phyloP scores from a whole-genome alignment of 2,329 filamentous ascomycete genomes.

The Trichophyton verrucosum region DNA sequence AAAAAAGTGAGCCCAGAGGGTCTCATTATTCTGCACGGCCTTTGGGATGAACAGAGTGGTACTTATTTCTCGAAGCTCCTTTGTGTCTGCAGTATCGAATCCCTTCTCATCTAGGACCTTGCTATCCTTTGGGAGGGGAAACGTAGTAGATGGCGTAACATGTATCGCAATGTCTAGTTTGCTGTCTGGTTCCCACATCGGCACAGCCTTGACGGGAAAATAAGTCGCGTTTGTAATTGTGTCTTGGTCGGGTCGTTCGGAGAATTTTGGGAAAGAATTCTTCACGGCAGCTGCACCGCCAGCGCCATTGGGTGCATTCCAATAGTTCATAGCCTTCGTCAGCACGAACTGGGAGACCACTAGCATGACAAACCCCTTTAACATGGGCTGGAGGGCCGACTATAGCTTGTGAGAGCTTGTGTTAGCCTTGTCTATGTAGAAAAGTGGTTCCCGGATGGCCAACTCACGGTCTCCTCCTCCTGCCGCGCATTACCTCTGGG shows the following conservation, averaged over 20 bases:
- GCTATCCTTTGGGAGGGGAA: slow-evolving; percentile 52
- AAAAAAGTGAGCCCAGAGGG: slow-evolving; percentile 90
- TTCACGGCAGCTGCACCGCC: slow-evolving; percentile 10
- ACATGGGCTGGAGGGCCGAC: slow-evolving; percentile 24
- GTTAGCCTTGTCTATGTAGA: neutral
- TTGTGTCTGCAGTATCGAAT: slow-evolving; percentile 67
- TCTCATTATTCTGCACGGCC: slow-evolving; percentile 79
- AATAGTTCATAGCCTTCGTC: slow-evolving; percentile 38
- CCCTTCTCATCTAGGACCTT: slow-evolving; percentile 62
- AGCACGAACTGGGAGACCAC: slow-evolving; percentile 46
- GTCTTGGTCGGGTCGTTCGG: slow-evolving; percentile 46
- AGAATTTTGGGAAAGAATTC: slow-evolving; percentile 47
- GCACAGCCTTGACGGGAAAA: slow-evolving; percentile 60
- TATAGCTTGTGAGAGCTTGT: neutral
- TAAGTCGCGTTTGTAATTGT: slow-evolving; percentile 48
- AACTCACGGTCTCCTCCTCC: neutral
- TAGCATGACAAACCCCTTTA: slow-evolving; percentile 49
- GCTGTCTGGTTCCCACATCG: slow-evolving; percentile 75
- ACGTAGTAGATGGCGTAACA: slow-evolving; percentile 60
- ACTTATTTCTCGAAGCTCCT: slow-evolving; percentile 64
- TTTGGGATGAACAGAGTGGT: slow-evolving; percentile 65
- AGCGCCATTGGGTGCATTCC: slow-evolving; percentile 20
- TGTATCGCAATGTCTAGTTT: slow-evolving; percentile 74
- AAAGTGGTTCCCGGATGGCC: neutral
- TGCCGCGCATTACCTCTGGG: neutral